A percentile compares a stretch with the other conserved stretches of the same genome.
These are phyloP conservation scores for Plasmodium reichenowi DNA, from an alignment of 169 alveolate genomes.

Conservation along the genomic window DNA sequence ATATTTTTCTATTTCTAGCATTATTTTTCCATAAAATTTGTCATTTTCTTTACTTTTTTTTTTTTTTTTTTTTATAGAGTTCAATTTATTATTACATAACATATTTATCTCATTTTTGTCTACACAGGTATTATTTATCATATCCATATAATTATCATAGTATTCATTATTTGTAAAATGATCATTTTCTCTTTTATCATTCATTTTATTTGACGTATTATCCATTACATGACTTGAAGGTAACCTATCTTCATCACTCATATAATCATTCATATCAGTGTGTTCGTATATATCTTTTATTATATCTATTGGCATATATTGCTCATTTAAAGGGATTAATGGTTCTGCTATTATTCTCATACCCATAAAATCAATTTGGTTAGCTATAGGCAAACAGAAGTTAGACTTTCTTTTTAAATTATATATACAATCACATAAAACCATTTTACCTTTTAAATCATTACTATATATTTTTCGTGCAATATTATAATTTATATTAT, in stretches of 20 bases:
- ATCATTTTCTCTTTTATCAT: background rate
- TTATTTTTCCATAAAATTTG: constrained; percentile 67
- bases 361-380: constrained; percentile 83
- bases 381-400: constrained; percentile 82
- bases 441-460: constrained; percentile 85
- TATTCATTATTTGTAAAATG: background rate
- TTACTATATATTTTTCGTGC: constrained; percentile 84
- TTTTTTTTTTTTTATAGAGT: constrained; percentile 5
- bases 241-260: background rate
- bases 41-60: constrained; percentile 3
- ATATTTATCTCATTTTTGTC: background rate
- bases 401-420: constrained; percentile 68
- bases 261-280: constrained; percentile 37
- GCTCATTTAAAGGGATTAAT: constrained; percentile 76
- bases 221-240: background rate
- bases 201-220: background rate
- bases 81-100: background rate
- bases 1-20: constrained; percentile 73
- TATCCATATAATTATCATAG: background rate
- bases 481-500: constrained; percentile 70
- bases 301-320: constrained; percentile 31
- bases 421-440: constrained; percentile 82
- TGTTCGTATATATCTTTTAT: constrained; percentile 47
- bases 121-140: background rate
- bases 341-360: constrained; percentile 85